These are phyloP conservation scores for Gonapodya sp. DNA, from an alignment of 192 early-diverging fungal genomes.

Conservation along the genomic window DNA sequence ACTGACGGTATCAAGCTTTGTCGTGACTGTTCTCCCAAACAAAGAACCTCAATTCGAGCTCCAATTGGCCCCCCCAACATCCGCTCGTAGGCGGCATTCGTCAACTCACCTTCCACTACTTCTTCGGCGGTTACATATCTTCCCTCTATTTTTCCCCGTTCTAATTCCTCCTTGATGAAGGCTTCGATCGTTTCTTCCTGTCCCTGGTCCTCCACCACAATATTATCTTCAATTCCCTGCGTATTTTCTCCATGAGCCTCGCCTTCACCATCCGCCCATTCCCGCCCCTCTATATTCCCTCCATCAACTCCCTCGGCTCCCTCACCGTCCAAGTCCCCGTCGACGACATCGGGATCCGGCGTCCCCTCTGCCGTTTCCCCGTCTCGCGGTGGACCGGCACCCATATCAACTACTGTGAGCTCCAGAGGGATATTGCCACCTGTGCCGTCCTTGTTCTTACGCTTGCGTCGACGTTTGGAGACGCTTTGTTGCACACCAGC, in stretches of 20 bases:
- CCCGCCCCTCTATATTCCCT: not conserved
- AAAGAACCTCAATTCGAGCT: too few species aligned
- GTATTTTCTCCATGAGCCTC: too few species aligned
- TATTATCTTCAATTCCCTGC: too few species aligned
- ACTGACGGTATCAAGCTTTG: too few species aligned
- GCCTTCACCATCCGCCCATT: not conserved
- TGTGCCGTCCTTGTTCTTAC: slow-evolving; percentile 1
- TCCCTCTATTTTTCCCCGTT: not conserved
- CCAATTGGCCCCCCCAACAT: too few species aligned
- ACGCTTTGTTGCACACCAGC: not conserved
- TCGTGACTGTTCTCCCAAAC: too few species aligned
- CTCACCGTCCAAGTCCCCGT: not conserved
- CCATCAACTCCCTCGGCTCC: not conserved
- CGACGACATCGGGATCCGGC: not conserved
- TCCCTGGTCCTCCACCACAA: too few species aligned
- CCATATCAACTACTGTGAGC: not conserved
- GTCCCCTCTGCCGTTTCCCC: not conserved
- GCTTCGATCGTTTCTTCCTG: too few species aligned
- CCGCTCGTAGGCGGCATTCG: too few species aligned
- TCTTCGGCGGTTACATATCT: not conserved
- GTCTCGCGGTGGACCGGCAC: not conserved
- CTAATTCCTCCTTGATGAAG: too few species aligned
- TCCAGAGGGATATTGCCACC: not conserved
- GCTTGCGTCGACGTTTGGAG: not conserved
- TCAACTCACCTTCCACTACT: not conserved